Evolutionary conservation across 192 early-diverging fungal species (phyloP).

Genomic region (Backusella liffmaniae): DNA sequence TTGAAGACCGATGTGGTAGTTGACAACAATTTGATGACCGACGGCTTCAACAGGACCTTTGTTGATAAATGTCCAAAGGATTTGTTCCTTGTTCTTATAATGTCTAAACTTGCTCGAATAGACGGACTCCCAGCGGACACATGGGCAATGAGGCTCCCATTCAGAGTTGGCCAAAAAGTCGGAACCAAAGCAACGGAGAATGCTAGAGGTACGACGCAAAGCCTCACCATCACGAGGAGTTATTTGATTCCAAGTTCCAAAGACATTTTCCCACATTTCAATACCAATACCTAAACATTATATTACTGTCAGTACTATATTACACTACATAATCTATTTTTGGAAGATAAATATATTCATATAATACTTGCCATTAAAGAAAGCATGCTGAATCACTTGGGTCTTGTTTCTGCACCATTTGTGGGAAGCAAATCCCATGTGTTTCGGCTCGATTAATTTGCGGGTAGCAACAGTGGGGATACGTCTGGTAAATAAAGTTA

Average conservation of each 20-base stretch:
- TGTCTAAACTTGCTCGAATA: slow-evolving; percentile 7
- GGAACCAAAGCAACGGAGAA: slow-evolving; percentile 22
- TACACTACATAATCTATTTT: not conserved
- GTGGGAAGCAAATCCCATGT: slow-evolving; percentile 20
- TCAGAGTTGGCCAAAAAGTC: slow-evolving; percentile 18
- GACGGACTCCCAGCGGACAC: slow-evolving; percentile 19
- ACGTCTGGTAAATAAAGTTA: not conserved
- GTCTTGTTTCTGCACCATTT: slow-evolving; percentile 26
- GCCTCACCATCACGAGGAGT: slow-evolving; percentile 23
- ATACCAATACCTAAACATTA: slow-evolving; percentile 19
- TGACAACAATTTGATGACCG: slow-evolving; percentile 27
- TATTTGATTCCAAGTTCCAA: slow-evolving; percentile 28
- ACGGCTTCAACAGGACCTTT: slow-evolving; percentile 8
- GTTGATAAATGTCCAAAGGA: slow-evolving; percentile 24
- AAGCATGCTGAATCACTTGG: slow-evolving; percentile 18
- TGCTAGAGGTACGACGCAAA: slow-evolving; percentile 13
- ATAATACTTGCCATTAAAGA: slow-evolving; percentile 17
- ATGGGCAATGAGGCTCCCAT: slow-evolving; percentile 26
- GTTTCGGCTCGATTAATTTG: slow-evolving; percentile 16
- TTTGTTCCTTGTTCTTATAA: not conserved
- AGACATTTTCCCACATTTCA: slow-evolving; percentile 29
- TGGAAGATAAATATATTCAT: not conserved
- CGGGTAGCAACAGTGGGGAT: slow-evolving; percentile 21
- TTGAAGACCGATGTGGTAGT: slow-evolving; percentile 21
- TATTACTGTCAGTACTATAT: not conserved